Percentiles rank a stretch among this genome's conserved stretches.
These are phyloP conservation scores for Cyberlindnera subsufficiens DNA, from an alignment of 805 yeast species.

Conservation along the genomic window DNA sequence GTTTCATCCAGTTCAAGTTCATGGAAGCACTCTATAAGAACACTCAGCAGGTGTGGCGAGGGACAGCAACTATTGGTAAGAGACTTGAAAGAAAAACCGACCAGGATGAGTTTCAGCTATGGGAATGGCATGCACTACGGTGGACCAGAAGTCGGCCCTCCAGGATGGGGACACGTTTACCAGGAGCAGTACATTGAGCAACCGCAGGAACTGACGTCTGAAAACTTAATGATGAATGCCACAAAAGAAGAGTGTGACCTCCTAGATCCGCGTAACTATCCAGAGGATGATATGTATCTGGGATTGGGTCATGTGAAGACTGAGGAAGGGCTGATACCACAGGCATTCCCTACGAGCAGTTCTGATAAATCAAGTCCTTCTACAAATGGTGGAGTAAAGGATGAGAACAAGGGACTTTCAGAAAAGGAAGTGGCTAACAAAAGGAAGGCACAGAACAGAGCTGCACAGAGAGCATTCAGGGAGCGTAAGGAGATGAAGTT, in stretches of 20 bases:
- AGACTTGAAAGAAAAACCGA: too few species aligned
- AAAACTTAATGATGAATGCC: constrained; percentile 8
- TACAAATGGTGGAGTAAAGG: neutral
- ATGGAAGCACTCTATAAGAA: too few species aligned
- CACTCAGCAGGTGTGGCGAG: too few species aligned
- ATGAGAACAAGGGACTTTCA: constrained; percentile 3
- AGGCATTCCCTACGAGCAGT: neutral
- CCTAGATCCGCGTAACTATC: constrained; percentile 2
- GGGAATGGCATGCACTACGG: too few species aligned
- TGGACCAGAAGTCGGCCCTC: neutral
- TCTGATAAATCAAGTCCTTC: constrained; percentile 21
- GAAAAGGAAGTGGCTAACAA: constrained; percentile 43
- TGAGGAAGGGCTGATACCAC: constrained; percentile 1
- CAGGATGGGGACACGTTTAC: constrained; percentile 1
- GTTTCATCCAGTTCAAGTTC: too few species aligned
- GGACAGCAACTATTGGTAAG: too few species aligned
- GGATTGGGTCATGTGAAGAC: constrained; percentile 1
- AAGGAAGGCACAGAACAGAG: constrained; percentile 75
- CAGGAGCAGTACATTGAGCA: neutral
- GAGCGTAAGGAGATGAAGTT: constrained; percentile 72
- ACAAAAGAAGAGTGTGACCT: constrained; percentile 18
- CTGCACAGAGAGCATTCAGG: constrained; percentile 83
- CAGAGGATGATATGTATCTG: neutral
- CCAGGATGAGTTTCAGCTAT: too few species aligned
- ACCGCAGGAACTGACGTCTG: constrained; percentile 8